Percentiles rank a stretch among this genome's conserved stretches.
Evolutionary conservation across 768 basidiomycete genomes (phyloP).

Genomic region (Russula sp.): DNA sequence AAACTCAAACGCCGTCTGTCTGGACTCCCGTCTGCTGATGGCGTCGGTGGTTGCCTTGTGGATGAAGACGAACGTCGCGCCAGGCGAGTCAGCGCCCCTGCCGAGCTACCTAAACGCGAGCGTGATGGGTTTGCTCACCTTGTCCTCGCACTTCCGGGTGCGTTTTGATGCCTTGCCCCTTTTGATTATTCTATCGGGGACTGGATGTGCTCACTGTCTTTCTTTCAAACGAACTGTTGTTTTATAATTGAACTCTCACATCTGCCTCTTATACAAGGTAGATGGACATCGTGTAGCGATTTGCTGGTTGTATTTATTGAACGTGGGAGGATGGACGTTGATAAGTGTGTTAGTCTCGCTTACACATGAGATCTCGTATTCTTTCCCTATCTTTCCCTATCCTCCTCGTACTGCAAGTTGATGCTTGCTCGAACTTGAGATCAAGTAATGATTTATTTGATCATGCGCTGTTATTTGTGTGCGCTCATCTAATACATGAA

Average conservation of each 20-base stretch:
- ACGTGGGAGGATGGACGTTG: slow-evolving; percentile 4
- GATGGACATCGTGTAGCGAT: slow-evolving; percentile 8
- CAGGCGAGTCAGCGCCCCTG: slow-evolving; percentile 59
- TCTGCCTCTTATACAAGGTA: not conserved
- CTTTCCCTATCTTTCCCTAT: not conserved
- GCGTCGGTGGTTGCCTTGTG: slow-evolving; percentile 33
- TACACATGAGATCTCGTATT: not conserved
- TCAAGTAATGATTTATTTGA: not conserved
- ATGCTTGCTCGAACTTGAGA: slow-evolving; percentile 11
- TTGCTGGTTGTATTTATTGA: not conserved
- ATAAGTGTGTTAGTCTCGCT: slow-evolving; percentile 1
- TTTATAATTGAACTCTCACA: not conserved
- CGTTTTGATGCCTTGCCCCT: slow-evolving; percentile 44
- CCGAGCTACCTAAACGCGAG: slow-evolving; percentile 50
- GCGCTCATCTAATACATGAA: not conserved
- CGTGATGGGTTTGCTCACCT: slow-evolving; percentile 60
- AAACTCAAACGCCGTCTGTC: slow-evolving; percentile 56
- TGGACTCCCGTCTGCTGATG: slow-evolving; percentile 24
- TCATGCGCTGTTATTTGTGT: not conserved
- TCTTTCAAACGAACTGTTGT: not conserved
- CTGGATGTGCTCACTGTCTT: not conserved
- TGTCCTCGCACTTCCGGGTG: slow-evolving; percentile 55
- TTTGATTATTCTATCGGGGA: not conserved
- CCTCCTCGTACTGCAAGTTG: slow-evolving; percentile 5
- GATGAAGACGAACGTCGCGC: slow-evolving; percentile 41